phyloP scores from a whole-genome alignment of 805 yeast genomes.

The Torulaspora gathmanii region DNA sequence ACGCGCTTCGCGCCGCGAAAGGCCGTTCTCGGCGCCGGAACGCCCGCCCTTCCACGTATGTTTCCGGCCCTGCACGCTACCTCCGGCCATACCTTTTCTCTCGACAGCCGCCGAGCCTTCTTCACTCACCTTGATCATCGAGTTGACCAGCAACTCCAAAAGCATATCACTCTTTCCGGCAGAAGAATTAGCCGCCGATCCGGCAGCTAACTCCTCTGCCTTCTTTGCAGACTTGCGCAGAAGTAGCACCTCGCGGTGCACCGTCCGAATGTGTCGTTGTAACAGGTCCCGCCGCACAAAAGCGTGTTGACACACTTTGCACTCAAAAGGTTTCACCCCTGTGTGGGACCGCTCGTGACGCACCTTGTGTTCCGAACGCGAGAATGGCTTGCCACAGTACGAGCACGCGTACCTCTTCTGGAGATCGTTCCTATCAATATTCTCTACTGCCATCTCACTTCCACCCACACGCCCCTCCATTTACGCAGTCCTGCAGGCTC shows the following conservation, averaged over 20 bases:
- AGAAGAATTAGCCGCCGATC: background rate
- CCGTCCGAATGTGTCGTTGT: conserved; percentile 74
- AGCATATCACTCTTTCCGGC: conserved; percentile 6
- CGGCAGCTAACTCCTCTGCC: background rate
- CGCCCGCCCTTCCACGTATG: background rate
- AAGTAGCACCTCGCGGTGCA: conserved; percentile 45
- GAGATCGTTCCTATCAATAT: conserved; percentile 26
- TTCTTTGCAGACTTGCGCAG: conserved; percentile 10
- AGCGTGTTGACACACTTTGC: conserved; percentile 61
- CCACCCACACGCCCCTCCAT: background rate
- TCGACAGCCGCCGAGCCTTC: background rate
- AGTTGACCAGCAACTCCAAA: conserved; percentile 19
- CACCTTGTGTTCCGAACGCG: conserved; percentile 73
- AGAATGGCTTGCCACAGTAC: conserved; percentile 73
- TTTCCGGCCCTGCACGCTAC: background rate
- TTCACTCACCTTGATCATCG: conserved; percentile 16
- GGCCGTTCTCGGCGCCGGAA: background rate
- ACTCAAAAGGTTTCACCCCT: conserved; percentile 73
- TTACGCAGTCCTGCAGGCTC: too few relatives aligned
- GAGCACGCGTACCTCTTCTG: conserved; percentile 71
- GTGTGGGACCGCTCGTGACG: conserved; percentile 79
- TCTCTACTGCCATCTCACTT: background rate
- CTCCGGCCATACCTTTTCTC: background rate
- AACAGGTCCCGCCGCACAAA: conserved; percentile 75
- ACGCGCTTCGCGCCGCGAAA: background rate